Evolutionary conservation across 345 rosid species (phyloP).

Genomic region (Moricandia moricandioides): DNA sequence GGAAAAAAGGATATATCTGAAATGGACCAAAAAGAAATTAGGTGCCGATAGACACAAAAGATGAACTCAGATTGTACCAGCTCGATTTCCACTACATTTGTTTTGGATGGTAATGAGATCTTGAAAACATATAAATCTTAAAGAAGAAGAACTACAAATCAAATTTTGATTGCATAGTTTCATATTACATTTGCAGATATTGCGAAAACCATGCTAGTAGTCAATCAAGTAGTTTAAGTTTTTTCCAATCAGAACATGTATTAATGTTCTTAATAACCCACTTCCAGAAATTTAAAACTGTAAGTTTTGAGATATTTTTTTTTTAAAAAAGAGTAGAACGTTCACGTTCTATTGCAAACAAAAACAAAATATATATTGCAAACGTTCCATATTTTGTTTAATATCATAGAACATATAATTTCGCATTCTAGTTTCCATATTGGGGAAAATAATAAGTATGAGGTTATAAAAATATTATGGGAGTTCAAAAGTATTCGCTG

Average conservation of each 20-base stretch:
- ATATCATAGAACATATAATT: not conserved
- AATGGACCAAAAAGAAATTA: slow-evolving; percentile 36
- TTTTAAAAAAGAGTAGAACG: not conserved
- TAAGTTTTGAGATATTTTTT: not conserved
- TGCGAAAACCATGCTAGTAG: slow-evolving; percentile 28
- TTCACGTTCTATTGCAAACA: not conserved
- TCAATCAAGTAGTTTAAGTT: slow-evolving; percentile 19
- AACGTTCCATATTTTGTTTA: not conserved
- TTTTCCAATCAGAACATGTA: slow-evolving; percentile 17
- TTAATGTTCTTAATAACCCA: slow-evolving; percentile 19
- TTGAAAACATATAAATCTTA: slow-evolving; percentile 23
- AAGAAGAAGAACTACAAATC: not conserved
- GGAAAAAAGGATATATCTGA: slow-evolving; percentile 26
- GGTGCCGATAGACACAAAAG: slow-evolving; percentile 33
- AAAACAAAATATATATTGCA: not conserved
- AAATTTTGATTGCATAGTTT: slow-evolving; percentile 13
- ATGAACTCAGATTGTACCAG: slow-evolving; percentile 55
- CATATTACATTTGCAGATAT: slow-evolving; percentile 16
- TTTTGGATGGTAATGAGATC: slow-evolving; percentile 31
- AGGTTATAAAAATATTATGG: not conserved
- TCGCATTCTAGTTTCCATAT: not conserved
- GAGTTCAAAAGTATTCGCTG: not conserved
- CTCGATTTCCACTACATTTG: slow-evolving; percentile 50
- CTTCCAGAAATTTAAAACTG: slow-evolving; percentile 1
- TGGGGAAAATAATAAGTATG: not conserved